phyloP scores from a whole-genome alignment of 495 filamentous ascomycete species.

The Trichoderma virens region DNA sequence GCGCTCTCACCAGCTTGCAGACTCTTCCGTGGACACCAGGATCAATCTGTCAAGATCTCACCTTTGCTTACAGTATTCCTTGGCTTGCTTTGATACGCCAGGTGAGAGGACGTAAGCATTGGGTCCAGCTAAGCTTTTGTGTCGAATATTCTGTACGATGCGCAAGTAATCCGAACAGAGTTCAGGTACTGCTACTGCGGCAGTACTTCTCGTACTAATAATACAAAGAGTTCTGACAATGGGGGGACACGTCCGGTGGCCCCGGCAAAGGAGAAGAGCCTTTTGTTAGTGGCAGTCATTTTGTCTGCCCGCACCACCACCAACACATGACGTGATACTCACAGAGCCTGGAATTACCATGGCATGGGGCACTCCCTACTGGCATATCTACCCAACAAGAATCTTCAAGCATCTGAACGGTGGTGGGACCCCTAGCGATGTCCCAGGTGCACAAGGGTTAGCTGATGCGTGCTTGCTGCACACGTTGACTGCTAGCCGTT shows the following conservation, averaged over 20 bases:
- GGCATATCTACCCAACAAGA: neutral
- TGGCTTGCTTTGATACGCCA: neutral
- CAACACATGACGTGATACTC: conserved; percentile 6
- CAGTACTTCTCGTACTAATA: too few species aligned
- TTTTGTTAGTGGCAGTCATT: neutral
- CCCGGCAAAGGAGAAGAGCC: neutral
- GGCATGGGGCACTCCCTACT: neutral
- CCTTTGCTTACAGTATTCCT: conserved; percentile 8
- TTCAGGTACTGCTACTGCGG: neutral
- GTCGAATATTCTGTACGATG: too few species aligned
- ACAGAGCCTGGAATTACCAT: neutral
- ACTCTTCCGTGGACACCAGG: neutral
- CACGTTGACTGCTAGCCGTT: neutral
- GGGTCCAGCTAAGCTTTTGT: neutral
- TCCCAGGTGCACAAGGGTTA: neutral
- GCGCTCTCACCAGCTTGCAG: neutral
- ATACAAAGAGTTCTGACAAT: neutral
- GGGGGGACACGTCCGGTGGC: neutral
- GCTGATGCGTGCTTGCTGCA: neutral
- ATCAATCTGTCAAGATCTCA: conserved; percentile 5
- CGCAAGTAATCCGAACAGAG: too few species aligned
- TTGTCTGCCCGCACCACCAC: neutral
- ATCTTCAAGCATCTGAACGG: neutral
- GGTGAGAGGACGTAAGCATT: neutral
- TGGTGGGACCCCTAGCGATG: neutral